Conservation (phyloP, 108 stramenopile genomes). For the Cyclotella choctawhatcheeana region DNA sequence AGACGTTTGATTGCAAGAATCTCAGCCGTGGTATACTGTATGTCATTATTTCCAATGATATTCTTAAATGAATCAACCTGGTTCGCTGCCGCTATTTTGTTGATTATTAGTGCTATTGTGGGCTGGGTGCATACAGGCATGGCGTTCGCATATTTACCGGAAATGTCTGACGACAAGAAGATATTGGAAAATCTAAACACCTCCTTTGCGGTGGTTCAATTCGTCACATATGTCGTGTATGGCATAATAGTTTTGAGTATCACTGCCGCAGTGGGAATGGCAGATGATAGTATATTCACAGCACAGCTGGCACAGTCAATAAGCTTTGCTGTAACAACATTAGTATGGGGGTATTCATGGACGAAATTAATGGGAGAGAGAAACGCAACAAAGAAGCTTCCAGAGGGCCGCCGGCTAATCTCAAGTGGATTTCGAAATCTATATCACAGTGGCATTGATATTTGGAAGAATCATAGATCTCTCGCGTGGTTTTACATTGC, state of each 20-base stretch:
- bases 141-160: slow-evolving; percentile 78
- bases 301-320: slow-evolving; percentile 53
- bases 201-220: slow-evolving; percentile 63
- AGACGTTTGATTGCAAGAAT: slow-evolving; percentile 57
- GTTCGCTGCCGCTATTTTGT: slow-evolving; percentile 52
- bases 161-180: slow-evolving; percentile 63
- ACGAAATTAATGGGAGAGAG: slow-evolving; percentile 52
- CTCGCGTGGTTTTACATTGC: slow-evolving; percentile 34
- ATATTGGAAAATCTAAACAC: slow-evolving; percentile 59
- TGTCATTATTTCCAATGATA: slow-evolving; percentile 58
- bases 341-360: slow-evolving; percentile 53
- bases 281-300: slow-evolving; percentile 51
- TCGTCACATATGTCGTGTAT: slow-evolving; percentile 59
- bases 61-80: slow-evolving; percentile 67
- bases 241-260: slow-evolving; percentile 48
- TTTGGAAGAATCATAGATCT: slow-evolving; percentile 24
- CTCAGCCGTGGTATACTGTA: slow-evolving; percentile 47
- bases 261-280: slow-evolving; percentile 26
- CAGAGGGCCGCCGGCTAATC: slow-evolving; percentile 23
- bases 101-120: slow-evolving; percentile 54
- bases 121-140: slow-evolving; percentile 75
- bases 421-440: slow-evolving; percentile 32
- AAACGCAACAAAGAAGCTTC: slow-evolving; percentile 48
- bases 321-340: slow-evolving; percentile 44
- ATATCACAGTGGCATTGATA: slow-evolving; percentile 16